Percentiles rank a stretch among this genome's conserved stretches.
Evolutionary conservation across 345 rosid species (phyloP).

Genomic region (Brassica rapa): DNA sequence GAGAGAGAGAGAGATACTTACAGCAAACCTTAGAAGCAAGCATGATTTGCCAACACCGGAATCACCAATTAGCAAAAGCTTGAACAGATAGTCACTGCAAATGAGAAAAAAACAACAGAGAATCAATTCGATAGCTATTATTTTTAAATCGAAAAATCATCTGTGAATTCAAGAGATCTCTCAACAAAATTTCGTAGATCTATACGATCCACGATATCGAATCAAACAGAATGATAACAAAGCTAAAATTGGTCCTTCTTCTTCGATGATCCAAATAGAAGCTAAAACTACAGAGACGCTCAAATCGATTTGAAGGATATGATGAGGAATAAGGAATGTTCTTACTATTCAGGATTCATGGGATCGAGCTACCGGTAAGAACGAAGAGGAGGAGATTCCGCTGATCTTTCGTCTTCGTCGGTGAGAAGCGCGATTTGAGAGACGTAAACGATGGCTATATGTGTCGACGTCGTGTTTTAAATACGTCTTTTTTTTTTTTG

Average conservation of each 20-base stretch:
- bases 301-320: constrained; percentile 11
- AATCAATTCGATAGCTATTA: background rate
- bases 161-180: constrained; percentile 4
- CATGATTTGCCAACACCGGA: constrained; percentile 54
- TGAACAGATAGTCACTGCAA: constrained; percentile 48
- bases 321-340: background rate
- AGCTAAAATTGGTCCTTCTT: background rate
- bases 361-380: constrained; percentile 22
- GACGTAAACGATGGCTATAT: constrained; percentile 20
- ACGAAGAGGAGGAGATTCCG: constrained; percentile 15
- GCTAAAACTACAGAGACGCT: constrained; percentile 2
- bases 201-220: background rate
- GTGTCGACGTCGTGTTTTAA: constrained; percentile 40
- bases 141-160: background rate
- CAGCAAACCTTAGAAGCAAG: constrained; percentile 52
- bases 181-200: constrained; percentile 28
- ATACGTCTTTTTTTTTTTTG: constrained; percentile 11
- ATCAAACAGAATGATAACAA: background rate
- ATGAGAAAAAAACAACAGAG: background rate
- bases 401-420: constrained; percentile 47
- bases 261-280: constrained; percentile 2
- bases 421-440: constrained; percentile 27
- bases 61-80: constrained; percentile 50
- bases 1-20: constrained; percentile 32
- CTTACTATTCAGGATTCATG: constrained; percentile 98